Percentiles rank a stretch among this genome's conserved stretches.
Evolutionary conservation across 345 rosid species (phyloP).

Genomic region (Heritiera littoralis): DNA sequence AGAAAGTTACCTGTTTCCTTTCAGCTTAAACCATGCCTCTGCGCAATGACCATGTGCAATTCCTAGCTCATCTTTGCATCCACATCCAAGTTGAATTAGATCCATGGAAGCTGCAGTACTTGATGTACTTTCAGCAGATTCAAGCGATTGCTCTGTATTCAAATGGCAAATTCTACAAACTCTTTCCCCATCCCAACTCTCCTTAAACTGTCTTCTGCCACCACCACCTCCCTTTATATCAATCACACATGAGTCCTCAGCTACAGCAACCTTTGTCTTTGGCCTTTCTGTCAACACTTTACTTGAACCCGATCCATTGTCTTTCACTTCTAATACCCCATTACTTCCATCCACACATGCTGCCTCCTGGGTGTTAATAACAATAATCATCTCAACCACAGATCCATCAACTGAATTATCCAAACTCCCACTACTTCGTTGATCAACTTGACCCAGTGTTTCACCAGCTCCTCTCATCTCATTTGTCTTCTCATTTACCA

Average conservation of each 20-base stretch:
- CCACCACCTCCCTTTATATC: constrained; percentile 42
- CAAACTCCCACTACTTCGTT: constrained; percentile 26
- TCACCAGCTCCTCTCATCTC: constrained; percentile 22
- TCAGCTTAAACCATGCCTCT: constrained; percentile 89
- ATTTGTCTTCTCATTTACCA: not conserved
- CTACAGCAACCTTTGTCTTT: constrained; percentile 34
- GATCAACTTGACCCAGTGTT: constrained; percentile 26
- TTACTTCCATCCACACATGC: constrained; percentile 22
- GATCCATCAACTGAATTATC: constrained; percentile 19
- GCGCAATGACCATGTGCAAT: constrained; percentile 81
- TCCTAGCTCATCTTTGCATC: constrained; percentile 89
- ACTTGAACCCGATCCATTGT: constrained; percentile 23
- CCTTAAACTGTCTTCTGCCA: constrained; percentile 32
- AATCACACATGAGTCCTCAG: constrained; percentile 39
- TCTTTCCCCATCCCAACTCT: constrained; percentile 48
- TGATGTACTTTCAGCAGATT: constrained; percentile 21
- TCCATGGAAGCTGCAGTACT: constrained; percentile 33
- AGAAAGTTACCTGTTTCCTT: constrained; percentile 74
- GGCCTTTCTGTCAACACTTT: constrained; percentile 28
- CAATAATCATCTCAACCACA: constrained; percentile 34
- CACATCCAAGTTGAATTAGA: constrained; percentile 80
- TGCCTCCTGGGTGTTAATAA: constrained; percentile 36
- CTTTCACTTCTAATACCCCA: constrained; percentile 21
- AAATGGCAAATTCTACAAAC: constrained; percentile 92
- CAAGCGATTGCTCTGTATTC: constrained; percentile 54